phyloP scores from a whole-genome alignment of 805 yeast species.

The Ogataea chonburiensis region DNA sequence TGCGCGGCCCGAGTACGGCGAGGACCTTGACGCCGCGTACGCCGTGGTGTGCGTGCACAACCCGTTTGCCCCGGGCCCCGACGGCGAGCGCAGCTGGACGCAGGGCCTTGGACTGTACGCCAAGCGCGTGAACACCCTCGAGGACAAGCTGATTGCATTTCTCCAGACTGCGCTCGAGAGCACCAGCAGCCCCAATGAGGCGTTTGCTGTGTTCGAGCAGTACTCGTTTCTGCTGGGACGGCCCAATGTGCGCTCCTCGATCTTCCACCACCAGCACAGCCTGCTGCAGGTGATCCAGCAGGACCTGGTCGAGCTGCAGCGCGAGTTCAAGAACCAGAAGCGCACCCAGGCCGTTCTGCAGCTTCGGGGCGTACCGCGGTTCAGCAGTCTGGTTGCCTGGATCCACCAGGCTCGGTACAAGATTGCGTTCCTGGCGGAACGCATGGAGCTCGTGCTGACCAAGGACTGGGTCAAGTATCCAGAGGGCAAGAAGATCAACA shows the following conservation, averaged over 20 bases:
- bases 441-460: slow-evolving; percentile 55
- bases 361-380: slow-evolving; percentile 47
- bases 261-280: slow-evolving; percentile 57
- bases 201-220: slow-evolving; percentile 50
- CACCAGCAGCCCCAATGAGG: slow-evolving; percentile 44
- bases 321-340: slow-evolving; percentile 33
- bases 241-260: slow-evolving; percentile 54
- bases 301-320: slow-evolving; percentile 46
- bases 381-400: slow-evolving; percentile 50
- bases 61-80: slow-evolving; percentile 37
- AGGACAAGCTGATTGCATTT: slow-evolving; percentile 41
- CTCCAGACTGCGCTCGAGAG: slow-evolving; percentile 40
- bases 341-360: slow-evolving; percentile 36
- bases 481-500: slow-evolving; percentile 63
- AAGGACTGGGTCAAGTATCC: slow-evolving; percentile 59
- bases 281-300: slow-evolving; percentile 47
- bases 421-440: slow-evolving; percentile 39
- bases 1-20: slow-evolving; percentile 21
- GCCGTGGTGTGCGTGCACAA: slow-evolving; percentile 38
- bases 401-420: slow-evolving; percentile 49
- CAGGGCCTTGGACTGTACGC: slow-evolving; percentile 42
- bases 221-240: slow-evolving; percentile 50
- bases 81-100: slow-evolving; percentile 42
- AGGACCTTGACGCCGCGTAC: slow-evolving; percentile 42
- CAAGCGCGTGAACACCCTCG: slow-evolving; percentile 44